These are phyloP conservation scores for Echeveria elegans DNA, from an alignment of 164 flowering plant species.

Conservation along the genomic window DNA sequence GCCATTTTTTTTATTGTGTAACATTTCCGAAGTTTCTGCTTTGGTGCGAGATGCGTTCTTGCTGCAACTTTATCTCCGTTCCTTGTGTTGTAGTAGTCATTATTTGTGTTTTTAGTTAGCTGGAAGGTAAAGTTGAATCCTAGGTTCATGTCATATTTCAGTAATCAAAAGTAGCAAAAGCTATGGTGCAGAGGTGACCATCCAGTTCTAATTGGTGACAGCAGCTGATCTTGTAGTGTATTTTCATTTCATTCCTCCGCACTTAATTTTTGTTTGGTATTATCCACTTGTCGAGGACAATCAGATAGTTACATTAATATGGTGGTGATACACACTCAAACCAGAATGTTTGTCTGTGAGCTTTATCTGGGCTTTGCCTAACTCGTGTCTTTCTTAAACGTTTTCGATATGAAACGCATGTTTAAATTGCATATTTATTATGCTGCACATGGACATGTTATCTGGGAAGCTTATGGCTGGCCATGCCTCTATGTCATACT, in stretches of 20 bases:
- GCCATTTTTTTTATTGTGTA: neutral
- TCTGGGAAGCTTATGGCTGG: neutral
- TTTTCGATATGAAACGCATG: neutral
- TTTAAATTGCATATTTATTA: neutral
- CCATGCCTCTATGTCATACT: neutral
- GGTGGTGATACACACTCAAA: slow-evolving; percentile 2
- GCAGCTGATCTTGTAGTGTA: neutral
- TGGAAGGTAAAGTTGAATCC: neutral
- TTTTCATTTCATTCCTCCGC: neutral
- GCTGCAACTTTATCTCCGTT: too few species aligned
- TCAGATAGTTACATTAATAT: neutral
- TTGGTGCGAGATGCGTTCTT: too few species aligned
- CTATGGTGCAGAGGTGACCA: neutral
- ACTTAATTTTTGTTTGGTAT: neutral
- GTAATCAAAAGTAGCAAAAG: neutral
- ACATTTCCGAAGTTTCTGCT: neutral
- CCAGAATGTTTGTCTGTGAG: neutral
- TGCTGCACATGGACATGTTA: slow-evolving; percentile 1
- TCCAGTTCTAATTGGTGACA: neutral
- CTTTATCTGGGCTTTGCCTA: neutral
- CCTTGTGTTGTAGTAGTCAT: neutral
- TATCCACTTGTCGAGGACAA: slow-evolving; percentile 3
- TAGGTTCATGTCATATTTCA: neutral
- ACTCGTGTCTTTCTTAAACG: neutral
- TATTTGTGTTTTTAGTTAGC: neutral